These are phyloP conservation scores for Cyclotella cryptica DNA, from an alignment of 108 stramenopile genomes.

Conservation along the genomic window DNA sequence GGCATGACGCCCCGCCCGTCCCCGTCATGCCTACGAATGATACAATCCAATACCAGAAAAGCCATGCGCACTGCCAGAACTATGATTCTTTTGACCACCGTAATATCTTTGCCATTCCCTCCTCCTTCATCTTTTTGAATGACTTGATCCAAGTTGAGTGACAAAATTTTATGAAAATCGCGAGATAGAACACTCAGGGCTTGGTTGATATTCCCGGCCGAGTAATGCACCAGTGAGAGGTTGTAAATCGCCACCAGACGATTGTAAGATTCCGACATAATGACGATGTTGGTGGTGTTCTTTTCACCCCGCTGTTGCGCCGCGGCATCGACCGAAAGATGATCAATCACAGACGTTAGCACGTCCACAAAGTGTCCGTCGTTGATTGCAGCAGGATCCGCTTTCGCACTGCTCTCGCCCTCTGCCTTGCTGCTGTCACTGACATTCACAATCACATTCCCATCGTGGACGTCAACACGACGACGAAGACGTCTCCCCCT, in stretches of 20 bases:
- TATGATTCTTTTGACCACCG: not conserved
- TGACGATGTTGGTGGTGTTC: not conserved
- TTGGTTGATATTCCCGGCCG: not conserved
- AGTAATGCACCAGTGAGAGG: slow-evolving; percentile 17
- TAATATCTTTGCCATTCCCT: not conserved
- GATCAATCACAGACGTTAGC: not conserved
- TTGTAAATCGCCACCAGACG: slow-evolving; percentile 20
- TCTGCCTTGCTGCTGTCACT: not conserved
- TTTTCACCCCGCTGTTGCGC: not conserved
- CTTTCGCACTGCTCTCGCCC: not conserved
- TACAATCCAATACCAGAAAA: slow-evolving; percentile 44
- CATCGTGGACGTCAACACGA: not conserved
- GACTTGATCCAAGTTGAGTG: not conserved
- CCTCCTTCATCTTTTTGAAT: not conserved
- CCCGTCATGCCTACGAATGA: slow-evolving; percentile 25
- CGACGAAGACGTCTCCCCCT: not conserved
- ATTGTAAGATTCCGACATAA: not conserved
- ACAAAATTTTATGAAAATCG: not conserved
- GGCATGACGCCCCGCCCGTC: slow-evolving; percentile 32
- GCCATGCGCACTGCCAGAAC: slow-evolving; percentile 20
- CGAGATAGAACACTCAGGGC: slow-evolving; percentile 1
- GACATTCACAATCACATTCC: too few species aligned
- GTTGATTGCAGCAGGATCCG: not conserved
- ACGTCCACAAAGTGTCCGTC: not conserved
- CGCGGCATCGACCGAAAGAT: not conserved